These are phyloP conservation scores for Metschnikowia corniflorae DNA, from an alignment of 805 yeast species.

Conservation along the genomic window DNA sequence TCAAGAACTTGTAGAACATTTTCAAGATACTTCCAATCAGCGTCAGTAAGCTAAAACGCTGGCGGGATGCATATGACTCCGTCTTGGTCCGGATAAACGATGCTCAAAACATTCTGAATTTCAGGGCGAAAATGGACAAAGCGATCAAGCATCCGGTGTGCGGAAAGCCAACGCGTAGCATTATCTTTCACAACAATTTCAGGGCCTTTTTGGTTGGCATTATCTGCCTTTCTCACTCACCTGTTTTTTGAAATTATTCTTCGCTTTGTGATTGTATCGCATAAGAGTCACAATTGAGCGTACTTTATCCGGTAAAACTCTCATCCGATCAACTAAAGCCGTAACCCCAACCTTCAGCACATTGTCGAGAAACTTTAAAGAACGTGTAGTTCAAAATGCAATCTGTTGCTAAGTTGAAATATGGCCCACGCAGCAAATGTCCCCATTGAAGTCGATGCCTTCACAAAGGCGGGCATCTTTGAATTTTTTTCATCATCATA, in stretches of 20 bases:
- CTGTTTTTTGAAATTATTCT: not conserved
- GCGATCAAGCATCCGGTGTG: slow-evolving; percentile 2
- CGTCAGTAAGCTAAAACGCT: slow-evolving; percentile 2
- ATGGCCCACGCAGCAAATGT: slow-evolving; percentile 4
- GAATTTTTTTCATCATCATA: slow-evolving; percentile 1
- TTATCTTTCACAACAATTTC: slow-evolving; percentile 1
- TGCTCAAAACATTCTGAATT: slow-evolving; percentile 1
- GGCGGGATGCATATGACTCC: not conserved
- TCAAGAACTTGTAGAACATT: no score
- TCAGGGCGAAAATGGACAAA: slow-evolving; percentile 1
- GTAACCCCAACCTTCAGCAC: not conserved
- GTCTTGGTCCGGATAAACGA: no score
- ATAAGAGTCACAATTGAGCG: not conserved
- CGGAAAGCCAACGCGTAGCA: slow-evolving; percentile 5
- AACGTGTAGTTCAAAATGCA: slow-evolving; percentile 1
- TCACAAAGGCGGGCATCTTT: not conserved
- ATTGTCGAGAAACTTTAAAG: slow-evolving; percentile 2
- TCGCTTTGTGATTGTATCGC: slow-evolving; percentile 1
- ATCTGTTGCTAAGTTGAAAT: slow-evolving; percentile 1
- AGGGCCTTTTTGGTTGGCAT: not conserved
- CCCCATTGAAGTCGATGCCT: slow-evolving; percentile 1
- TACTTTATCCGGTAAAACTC: not conserved
- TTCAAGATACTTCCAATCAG: slow-evolving; percentile 3
- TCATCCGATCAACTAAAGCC: not conserved
- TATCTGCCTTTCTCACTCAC: not conserved